phyloP scores from a whole-genome alignment of 805 yeast genomes.

The Yarrowia bubula region DNA sequence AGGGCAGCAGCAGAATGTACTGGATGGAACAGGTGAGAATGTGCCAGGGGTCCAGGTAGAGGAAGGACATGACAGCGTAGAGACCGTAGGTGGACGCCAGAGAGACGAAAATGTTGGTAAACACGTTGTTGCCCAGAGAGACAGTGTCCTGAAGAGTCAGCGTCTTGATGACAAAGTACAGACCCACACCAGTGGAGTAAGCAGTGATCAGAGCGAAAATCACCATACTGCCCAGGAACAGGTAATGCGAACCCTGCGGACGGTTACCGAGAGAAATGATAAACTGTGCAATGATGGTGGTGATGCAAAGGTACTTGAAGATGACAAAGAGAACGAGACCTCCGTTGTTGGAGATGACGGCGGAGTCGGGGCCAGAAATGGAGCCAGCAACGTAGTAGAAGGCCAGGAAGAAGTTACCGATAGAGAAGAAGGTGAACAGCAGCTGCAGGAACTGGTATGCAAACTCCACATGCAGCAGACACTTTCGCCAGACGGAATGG shows the following conservation, averaged over 20 bases:
- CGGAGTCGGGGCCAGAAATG: constrained; percentile 49
- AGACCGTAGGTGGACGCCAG: constrained; percentile 88
- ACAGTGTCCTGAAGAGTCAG: constrained; percentile 41
- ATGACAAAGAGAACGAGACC: constrained; percentile 82
- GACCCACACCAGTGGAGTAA: constrained; percentile 78
- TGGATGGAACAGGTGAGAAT: constrained; percentile 81
- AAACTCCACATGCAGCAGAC: constrained; percentile 82
- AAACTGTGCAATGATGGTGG: constrained; percentile 82
- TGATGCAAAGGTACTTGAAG: constrained; percentile 79
- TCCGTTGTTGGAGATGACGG: constrained; percentile 52
- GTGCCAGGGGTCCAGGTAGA: constrained; percentile 97
- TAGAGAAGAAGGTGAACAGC: constrained; percentile 85
- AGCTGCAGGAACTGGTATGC: constrained; percentile 78
- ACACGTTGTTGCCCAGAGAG: constrained; percentile 45
- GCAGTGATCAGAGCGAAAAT: constrained; percentile 74
- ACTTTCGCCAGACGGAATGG: constrained; percentile 76
- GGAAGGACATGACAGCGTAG: constrained; percentile 73
- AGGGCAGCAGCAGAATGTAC: constrained; percentile 85
- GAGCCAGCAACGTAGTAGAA: constrained; percentile 93
- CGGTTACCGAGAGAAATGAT: constrained; percentile 94
- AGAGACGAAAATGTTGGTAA: constrained; percentile 72
- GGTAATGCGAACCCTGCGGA: constrained; percentile 89
- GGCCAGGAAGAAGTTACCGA: constrained; percentile 87
- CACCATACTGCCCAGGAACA: constrained; percentile 71
- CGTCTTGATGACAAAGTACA: constrained; percentile 69